Conservation (phyloP, 202 grass and related monocot species). For the Elaeis oleifera region DNA sequence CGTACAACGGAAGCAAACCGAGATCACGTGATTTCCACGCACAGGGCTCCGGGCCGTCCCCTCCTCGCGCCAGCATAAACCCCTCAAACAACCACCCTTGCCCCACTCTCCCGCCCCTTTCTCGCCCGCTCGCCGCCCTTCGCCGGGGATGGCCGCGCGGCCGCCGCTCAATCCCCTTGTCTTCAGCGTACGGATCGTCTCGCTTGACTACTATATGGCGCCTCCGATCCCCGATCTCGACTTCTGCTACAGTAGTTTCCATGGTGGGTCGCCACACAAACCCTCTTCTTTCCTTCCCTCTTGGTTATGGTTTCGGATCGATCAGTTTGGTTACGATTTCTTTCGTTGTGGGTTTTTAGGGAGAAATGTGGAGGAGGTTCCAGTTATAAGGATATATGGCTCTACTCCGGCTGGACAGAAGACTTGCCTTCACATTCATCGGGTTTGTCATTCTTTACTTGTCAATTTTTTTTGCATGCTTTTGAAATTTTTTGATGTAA, state of each 20-base stretch:
- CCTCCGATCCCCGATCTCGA: constrained; percentile 57
- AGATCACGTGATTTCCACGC: too few species aligned
- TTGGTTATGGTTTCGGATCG: background rate
- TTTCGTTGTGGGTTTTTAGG: constrained; percentile 13
- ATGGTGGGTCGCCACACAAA: constrained; percentile 30
- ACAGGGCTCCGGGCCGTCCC: too few species aligned
- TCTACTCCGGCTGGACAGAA: too few species aligned
- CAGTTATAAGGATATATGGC: too few species aligned
- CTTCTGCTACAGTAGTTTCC: constrained; percentile 63
- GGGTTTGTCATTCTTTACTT: too few species aligned
- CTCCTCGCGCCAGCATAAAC: too few species aligned
- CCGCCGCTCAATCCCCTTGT: constrained; percentile 24
- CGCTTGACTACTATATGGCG: constrained; percentile 92
- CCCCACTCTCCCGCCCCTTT: background rate
- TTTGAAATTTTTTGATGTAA: too few species aligned
- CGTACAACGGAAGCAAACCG: too few species aligned
- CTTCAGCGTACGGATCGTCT: constrained; percentile 79
- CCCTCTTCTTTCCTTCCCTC: too few species aligned
- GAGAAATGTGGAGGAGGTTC: constrained; percentile 20
- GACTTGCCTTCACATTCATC: too few species aligned
- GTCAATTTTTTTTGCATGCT: too few species aligned
- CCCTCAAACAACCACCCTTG: background rate
- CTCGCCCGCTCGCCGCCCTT: constrained; percentile 3
- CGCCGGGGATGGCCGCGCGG: constrained; percentile 29
- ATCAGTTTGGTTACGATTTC: background rate